Percentiles rank a stretch among this genome's conserved stretches.
Conservation (phyloP, 2,329 filamentous ascomycete species). For the Colletotrichum sp. region DNA sequence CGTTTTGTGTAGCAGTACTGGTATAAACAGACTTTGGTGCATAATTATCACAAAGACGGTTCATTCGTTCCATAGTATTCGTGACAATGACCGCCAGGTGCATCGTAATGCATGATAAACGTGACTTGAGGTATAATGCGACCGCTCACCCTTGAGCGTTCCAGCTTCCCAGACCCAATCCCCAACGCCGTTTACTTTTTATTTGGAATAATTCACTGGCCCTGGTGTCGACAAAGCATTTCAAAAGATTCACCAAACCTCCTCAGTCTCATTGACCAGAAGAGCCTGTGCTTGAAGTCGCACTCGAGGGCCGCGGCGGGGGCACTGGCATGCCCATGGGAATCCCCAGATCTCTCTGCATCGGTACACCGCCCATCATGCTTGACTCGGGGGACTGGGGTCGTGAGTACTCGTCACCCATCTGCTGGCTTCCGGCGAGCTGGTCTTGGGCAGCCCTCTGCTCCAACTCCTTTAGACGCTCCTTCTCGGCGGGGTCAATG, state of each 20-base stretch:
- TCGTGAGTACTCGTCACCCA: conserved; percentile 36
- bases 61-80: neutral
- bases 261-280: conserved; percentile 41
- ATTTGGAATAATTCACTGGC: neutral
- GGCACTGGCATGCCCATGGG: conserved; percentile 34
- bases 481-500: conserved; percentile 65
- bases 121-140: conserved; percentile 15
- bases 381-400: conserved; percentile 26
- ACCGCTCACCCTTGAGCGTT: neutral
- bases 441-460: conserved; percentile 46
- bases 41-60: neutral
- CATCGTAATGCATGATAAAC: conserved; percentile 3
- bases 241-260: neutral
- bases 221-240: neutral
- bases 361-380: conserved; percentile 46
- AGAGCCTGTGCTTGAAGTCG: conserved; percentile 48
- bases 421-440: conserved; percentile 36
- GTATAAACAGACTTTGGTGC: neutral
- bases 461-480: conserved; percentile 56
- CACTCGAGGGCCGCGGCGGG: conserved; percentile 45
- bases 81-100: conserved; percentile 1
- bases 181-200: conserved; percentile 10
- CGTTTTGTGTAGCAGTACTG: neutral
- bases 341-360: conserved; percentile 41
- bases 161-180: neutral